These are phyloP conservation scores for Middelhovenomyces tepae DNA, from an alignment of 805 yeast genomes.

Conservation along the genomic window DNA sequence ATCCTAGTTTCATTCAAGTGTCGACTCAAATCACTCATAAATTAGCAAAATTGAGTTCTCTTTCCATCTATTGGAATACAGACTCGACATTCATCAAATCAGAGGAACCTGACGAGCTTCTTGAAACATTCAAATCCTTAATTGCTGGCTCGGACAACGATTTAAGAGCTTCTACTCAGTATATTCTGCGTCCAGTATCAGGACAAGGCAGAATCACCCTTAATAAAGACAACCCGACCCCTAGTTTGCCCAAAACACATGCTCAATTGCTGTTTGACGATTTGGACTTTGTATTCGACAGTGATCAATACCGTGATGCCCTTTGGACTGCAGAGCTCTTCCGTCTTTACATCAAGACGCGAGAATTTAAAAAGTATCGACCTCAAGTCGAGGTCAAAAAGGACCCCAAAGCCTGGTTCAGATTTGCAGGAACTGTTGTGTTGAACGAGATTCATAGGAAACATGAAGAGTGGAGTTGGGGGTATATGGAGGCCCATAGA, in stretches of 20 bases:
- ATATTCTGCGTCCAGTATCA: constrained; percentile 73
- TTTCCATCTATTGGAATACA: constrained; percentile 81
- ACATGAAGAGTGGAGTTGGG: constrained; percentile 86
- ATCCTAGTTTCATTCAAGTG: constrained; percentile 72
- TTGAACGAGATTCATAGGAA: constrained; percentile 72
- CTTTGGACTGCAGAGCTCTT: constrained; percentile 74
- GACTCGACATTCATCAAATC: constrained; percentile 41
- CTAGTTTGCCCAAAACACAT: constrained; percentile 41
- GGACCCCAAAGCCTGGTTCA: constrained; percentile 73
- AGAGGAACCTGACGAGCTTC: constrained; percentile 28
- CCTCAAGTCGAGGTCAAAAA: constrained; percentile 48
- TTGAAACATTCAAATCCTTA: constrained; percentile 32
- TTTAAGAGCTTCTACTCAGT: constrained; percentile 19
- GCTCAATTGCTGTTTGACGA: constrained; percentile 78
- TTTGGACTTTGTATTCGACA: constrained; percentile 77
- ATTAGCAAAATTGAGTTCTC: constrained; percentile 59
- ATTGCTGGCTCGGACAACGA: constrained; percentile 11
- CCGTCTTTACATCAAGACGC: constrained; percentile 68
- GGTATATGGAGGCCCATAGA: constrained; percentile 56
- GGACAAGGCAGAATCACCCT: constrained; percentile 79
- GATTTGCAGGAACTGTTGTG: constrained; percentile 71
- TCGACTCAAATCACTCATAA: constrained; percentile 63
- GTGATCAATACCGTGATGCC: constrained; percentile 74
- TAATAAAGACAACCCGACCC: constrained; percentile 54
- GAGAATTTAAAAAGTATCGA: constrained; percentile 60